Conservation (phyloP, 2,329 filamentous ascomycete species). For the Diaporthe batatas region DNA sequence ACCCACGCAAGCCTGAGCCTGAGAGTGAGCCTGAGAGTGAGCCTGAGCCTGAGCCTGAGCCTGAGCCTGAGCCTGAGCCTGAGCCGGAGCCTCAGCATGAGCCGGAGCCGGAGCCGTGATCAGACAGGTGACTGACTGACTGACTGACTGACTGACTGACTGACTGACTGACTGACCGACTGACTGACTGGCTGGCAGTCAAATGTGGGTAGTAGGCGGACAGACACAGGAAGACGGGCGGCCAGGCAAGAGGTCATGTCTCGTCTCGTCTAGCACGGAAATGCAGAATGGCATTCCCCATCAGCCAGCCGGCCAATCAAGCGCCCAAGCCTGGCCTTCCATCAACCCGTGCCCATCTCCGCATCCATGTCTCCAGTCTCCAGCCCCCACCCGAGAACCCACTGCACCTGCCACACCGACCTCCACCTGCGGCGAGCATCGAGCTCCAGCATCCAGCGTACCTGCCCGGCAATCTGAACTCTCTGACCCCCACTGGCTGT, state of each 20-base stretch:
- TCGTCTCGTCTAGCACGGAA: slow-evolving; percentile 17
- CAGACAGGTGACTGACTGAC: slow-evolving; percentile 6
- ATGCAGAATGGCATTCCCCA: slow-evolving; percentile 26
- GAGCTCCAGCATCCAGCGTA: background rate
- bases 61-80: slow-evolving; percentile 3
- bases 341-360: slow-evolving; percentile 10
- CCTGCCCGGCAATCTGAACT: slow-evolving; percentile 25
- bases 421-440: slow-evolving; percentile 19
- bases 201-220: background rate
- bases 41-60: slow-evolving; percentile 5
- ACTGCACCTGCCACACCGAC: slow-evolving; percentile 24
- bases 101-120: slow-evolving; percentile 7
- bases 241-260: background rate
- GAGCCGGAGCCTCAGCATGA: background rate
- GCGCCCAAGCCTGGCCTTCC: background rate
- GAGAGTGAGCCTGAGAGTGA: slow-evolving; percentile 6
- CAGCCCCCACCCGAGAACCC: slow-evolving; percentile 11
- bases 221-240: background rate
- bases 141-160: background rate
- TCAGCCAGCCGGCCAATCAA: slow-evolving; percentile 12
- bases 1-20: slow-evolving; percentile 19
- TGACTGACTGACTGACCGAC: no score
- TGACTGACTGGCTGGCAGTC: background rate
- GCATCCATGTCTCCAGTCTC: slow-evolving; percentile 8
- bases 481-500: slow-evolving; percentile 26